phyloP scores from a whole-genome alignment of 257 asterid genomes.

The Mitragyna speciosa region DNA sequence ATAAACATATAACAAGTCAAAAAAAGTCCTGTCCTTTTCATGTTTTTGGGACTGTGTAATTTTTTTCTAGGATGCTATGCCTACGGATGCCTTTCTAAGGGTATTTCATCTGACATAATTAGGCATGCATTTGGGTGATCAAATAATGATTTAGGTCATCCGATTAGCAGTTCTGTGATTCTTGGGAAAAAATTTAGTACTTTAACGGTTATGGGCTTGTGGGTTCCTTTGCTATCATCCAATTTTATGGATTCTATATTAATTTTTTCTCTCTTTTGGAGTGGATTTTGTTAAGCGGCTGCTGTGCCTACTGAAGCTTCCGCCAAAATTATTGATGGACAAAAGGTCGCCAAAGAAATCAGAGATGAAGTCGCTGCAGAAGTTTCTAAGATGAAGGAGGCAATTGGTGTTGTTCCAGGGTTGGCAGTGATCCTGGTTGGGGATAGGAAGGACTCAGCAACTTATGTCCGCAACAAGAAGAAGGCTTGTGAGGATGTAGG shows the following conservation, averaged over 20 bases:
- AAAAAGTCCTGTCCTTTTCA: not conserved
- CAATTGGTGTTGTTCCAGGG: constrained; percentile 80
- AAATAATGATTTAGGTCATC: not conserved
- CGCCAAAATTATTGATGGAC: constrained; percentile 77
- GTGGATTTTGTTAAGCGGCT: constrained; percentile 37
- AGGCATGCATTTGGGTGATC: not conserved
- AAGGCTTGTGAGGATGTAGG: constrained; percentile 83
- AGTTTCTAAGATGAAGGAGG: constrained; percentile 73
- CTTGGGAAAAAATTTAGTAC: not conserved
- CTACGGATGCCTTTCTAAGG: not conserved
- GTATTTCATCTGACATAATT: not conserved
- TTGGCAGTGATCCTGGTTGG: constrained; percentile 92
- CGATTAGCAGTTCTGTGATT: not conserved
- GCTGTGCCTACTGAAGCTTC: constrained; percentile 51
- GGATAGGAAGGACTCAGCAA: constrained; percentile 90
- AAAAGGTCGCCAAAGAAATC: constrained; percentile 61
- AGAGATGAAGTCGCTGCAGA: constrained; percentile 77
- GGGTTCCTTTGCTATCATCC: not conserved
- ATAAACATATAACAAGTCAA: too few species aligned
- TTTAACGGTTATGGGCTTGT: not conserved
- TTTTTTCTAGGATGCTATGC: not conserved
- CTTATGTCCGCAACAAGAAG: constrained; percentile 90
- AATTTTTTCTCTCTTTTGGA: not conserved
- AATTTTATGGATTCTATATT: not conserved
- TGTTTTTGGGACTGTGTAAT: not conserved